Percentiles rank a stretch among this genome's conserved stretches.
Conservation (phyloP, 2,329 filamentous ascomycete species). For the Microcyclosporella mali region DNA sequence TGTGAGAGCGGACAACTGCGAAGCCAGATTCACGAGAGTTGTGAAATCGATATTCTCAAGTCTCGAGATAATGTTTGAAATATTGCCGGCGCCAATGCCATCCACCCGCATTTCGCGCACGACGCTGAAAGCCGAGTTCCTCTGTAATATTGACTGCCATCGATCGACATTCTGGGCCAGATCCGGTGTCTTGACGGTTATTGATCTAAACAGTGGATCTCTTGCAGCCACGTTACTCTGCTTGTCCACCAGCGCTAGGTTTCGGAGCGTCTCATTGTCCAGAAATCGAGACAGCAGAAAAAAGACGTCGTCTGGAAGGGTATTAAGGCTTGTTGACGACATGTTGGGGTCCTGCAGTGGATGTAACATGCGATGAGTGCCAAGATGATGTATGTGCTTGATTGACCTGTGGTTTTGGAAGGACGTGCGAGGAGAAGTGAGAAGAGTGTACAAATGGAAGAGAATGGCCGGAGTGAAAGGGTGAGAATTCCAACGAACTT, state of each 20-base stretch:
- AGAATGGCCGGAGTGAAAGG: too few relatives aligned
- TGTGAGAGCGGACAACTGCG: not conserved
- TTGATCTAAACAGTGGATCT: not conserved
- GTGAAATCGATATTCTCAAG: not conserved
- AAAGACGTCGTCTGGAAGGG: not conserved
- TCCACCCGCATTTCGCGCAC: not conserved
- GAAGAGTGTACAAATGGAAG: too few relatives aligned
- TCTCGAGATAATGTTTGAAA: not conserved
- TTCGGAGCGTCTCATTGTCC: not conserved
- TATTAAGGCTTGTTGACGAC: not conserved
- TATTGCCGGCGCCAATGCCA: not conserved
- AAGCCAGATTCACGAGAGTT: not conserved
- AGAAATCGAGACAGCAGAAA: not conserved
- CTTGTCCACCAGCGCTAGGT: conserved; percentile 1
- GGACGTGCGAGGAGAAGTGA: too few relatives aligned
- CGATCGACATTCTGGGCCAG: not conserved
- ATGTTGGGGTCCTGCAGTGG: too few relatives aligned
- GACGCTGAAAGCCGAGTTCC: not conserved
- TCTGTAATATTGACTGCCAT: not conserved
- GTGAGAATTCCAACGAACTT: too few relatives aligned
- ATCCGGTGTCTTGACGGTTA: not conserved
- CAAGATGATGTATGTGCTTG: too few relatives aligned
- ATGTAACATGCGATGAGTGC: too few relatives aligned
- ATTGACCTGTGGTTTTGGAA: too few relatives aligned
- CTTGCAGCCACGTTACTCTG: not conserved